phyloP scores from a whole-genome alignment of 805 yeast species.

The Pichia exigua region DNA sequence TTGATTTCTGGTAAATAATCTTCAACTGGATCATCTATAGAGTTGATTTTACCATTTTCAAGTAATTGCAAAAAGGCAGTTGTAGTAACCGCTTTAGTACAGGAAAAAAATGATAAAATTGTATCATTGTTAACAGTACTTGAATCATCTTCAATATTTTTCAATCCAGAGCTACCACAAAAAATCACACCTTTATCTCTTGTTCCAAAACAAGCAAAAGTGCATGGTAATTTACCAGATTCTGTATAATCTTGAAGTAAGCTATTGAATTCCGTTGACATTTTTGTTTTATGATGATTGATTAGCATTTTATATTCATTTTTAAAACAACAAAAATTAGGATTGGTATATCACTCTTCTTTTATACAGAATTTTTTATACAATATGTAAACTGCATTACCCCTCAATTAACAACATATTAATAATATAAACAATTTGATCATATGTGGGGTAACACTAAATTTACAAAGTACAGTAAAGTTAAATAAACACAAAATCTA shows the following conservation, averaged over 20 bases:
- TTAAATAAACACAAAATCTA: too few relatives aligned
- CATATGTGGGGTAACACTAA: not conserved
- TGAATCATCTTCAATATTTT: not conserved
- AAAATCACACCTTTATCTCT: slow-evolving; percentile 4
- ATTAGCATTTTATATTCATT: too few relatives aligned
- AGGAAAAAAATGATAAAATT: slow-evolving; percentile 4
- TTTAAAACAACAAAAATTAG: too few relatives aligned
- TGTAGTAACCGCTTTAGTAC: slow-evolving; percentile 5
- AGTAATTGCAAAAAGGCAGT: slow-evolving; percentile 5
- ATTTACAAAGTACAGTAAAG: too few relatives aligned
- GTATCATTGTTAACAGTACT: not conserved
- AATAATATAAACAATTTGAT: too few relatives aligned
- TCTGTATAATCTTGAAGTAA: not conserved
- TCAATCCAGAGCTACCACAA: not conserved
- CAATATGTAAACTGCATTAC: not conserved
- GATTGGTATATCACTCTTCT: too few relatives aligned
- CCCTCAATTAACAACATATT: not conserved
- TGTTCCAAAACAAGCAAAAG: slow-evolving; percentile 4
- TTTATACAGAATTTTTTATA: too few relatives aligned
- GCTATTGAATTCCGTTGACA: not conserved
- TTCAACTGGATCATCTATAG: slow-evolving; percentile 7
- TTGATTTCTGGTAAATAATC: not conserved
- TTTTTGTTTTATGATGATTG: not conserved
- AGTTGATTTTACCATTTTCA: slow-evolving; percentile 2
- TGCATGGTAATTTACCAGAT: not conserved